Evolutionary conservation across 1,139 yeast species (phyloP).

Genomic region (Taphrina sp.): DNA sequence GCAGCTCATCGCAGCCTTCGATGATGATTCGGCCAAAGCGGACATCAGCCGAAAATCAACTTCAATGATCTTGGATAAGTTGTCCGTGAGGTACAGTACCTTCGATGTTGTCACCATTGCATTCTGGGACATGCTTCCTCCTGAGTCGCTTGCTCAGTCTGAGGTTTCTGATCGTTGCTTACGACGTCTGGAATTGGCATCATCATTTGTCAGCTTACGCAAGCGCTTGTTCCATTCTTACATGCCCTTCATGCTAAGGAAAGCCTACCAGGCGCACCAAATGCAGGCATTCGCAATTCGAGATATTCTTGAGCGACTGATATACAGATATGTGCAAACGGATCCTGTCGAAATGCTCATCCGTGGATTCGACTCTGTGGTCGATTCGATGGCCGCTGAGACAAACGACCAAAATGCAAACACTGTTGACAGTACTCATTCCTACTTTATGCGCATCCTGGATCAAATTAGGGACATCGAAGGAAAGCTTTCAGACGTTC

Average conservation of each 20-base stretch:
- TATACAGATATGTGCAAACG: background rate
- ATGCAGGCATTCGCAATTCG: no score
- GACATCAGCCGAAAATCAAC: background rate
- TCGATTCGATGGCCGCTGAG: background rate
- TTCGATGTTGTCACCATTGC: background rate
- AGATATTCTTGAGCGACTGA: slow-evolving; percentile 4
- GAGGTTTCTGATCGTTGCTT: no score
- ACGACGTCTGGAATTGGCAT: no score
- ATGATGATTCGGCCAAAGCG: slow-evolving; percentile 6
- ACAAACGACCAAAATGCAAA: background rate
- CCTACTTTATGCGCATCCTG: background rate
- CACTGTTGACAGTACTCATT: background rate
- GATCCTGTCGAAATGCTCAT: background rate
- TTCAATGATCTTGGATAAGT: background rate
- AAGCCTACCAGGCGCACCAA: no score
- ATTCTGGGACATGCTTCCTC: no score
- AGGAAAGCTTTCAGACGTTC: background rate
- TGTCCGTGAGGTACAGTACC: background rate
- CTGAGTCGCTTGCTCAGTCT: no score
- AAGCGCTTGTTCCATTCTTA: no score
- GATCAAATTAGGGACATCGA: background rate
- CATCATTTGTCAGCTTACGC: no score
- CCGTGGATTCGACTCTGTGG: background rate
- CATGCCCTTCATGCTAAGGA: no score
- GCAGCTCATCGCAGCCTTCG: slow-evolving; percentile 3